Base-by-base conservation (phyloP, 2,329 filamentous ascomycete species). In the Daldinia sp. region DNA sequence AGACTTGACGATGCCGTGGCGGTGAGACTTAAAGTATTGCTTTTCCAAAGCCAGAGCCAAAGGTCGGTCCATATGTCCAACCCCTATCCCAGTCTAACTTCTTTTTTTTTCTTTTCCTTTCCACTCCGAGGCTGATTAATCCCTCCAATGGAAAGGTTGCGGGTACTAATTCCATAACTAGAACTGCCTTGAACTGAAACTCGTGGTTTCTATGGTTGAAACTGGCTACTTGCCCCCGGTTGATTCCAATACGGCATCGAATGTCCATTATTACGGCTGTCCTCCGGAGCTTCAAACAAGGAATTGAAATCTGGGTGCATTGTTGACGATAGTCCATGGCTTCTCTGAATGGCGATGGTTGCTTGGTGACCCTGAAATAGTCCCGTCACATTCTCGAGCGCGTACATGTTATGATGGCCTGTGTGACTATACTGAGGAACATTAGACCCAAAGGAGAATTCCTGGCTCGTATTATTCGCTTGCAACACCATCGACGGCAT, bases 291-390 rank as follows among this genome's bases (percentile, higher is more conserved):
- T 23, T 65, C 61, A 35, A 73, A 72, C 6, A 68, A 30, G 3
- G 53, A 41, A 20, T 63, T 63, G 20, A 70, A 63, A 28, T 46
- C 48, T 20, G 57, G 15, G 10, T 63, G 60, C 30, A 71, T 59
- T 6, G 56, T 42, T 33, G 67, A n/a, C 15, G 68, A 6, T 15
- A 61, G 15, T 12, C 41, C 53, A 9, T 60, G 68, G 9, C 44
- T 26, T 10, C 62, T 55, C 1, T 66, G 66, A 33, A 51, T 50
- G 15, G 69, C 53, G 2, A 58, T 35, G 9, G 67, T 30, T 13
- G 60, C 48, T 6, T 58, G 67, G 6, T 67, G 48, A 1, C 66
- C 61, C 33, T 72, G 70, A 37, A 73, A 76, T 12, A 75, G 54
- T 12, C 71, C 70, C 2, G 62, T 41, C 4, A 74, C 68, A 46